Conservation (phyloP, 192 early-diverging fungal genomes). For the Funneliformis mosseae region DNA sequence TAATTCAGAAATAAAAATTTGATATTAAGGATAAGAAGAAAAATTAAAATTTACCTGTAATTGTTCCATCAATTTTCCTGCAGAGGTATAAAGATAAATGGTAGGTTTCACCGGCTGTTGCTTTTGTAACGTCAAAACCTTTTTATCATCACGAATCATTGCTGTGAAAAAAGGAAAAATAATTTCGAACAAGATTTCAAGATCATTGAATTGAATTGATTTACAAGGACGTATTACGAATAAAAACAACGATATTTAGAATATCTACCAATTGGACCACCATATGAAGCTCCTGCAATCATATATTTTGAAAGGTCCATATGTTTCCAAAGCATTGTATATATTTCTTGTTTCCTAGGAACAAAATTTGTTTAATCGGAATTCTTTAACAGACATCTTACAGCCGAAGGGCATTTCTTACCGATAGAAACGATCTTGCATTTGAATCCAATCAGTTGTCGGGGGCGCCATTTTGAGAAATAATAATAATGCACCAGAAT, state of each 20-base stretch:
- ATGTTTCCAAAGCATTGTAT: constrained; percentile 88
- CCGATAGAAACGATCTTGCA: constrained; percentile 66
- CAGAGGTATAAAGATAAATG: constrained; percentile 83
- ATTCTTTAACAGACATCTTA: neutral
- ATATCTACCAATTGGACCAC: constrained; percentile 84
- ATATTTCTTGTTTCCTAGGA: constrained; percentile 75
- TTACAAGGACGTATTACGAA: neutral
- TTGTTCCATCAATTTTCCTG: constrained; percentile 82
- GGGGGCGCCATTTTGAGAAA: constrained; percentile 53
- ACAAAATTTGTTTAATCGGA: neutral
- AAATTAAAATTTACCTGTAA: constrained; percentile 63
- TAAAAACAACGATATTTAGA: no score
- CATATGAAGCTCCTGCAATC: constrained; percentile 85
- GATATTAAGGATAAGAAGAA: neutral
- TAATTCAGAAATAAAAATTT: neutral
- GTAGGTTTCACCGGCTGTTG: constrained; percentile 75
- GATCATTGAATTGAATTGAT: neutral
- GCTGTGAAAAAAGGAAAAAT: constrained; percentile 56
- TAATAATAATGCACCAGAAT: neutral
- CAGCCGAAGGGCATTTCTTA: constrained; percentile 22
- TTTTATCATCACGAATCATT: constrained; percentile 88
- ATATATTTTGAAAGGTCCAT: constrained; percentile 82
- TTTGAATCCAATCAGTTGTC: constrained; percentile 59
- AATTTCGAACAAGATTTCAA: neutral
- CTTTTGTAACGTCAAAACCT: constrained; percentile 73